Conservation (phyloP, 202 grass and related monocot species). For the Saccharum hybrid region DNA sequence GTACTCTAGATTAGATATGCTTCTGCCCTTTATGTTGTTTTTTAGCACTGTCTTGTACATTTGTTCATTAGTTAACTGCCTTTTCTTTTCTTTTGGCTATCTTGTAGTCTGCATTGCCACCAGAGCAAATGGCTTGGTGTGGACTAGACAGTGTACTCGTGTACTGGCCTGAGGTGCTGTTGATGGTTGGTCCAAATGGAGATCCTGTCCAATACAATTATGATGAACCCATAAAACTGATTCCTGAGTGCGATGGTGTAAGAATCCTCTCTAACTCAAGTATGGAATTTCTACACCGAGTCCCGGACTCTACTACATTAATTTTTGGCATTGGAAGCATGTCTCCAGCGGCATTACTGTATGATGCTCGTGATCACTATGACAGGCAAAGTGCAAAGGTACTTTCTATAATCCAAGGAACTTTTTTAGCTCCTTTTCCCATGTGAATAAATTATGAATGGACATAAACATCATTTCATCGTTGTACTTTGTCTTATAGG, state of each 20-base stretch:
- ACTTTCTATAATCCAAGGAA: slow-evolving; percentile 30
- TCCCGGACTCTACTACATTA: slow-evolving; percentile 84
- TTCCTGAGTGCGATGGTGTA: slow-evolving; percentile 96
- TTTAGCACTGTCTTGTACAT: neutral
- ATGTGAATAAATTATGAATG: neutral
- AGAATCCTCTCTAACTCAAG: slow-evolving; percentile 96
- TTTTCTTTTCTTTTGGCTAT: slow-evolving; percentile 22
- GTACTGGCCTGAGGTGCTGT: slow-evolving; percentile 85
- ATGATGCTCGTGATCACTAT: slow-evolving; percentile 97
- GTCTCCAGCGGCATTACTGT: slow-evolving; percentile 89
- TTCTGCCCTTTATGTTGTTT: neutral
- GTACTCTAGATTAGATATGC: neutral
- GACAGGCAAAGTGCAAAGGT: slow-evolving; percentile 98
- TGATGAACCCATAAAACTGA: slow-evolving; percentile 90
- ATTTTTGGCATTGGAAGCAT: slow-evolving; percentile 97
- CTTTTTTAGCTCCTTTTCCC: slow-evolving; percentile 35
- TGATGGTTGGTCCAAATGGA: slow-evolving; percentile 92
- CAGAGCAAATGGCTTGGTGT: slow-evolving; percentile 97
- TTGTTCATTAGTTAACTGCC: slow-evolving; percentile 17
- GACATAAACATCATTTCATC: slow-evolving; percentile 9
- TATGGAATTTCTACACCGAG: slow-evolving; percentile 96
- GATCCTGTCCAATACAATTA: slow-evolving; percentile 85
- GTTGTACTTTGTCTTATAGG: slow-evolving; percentile 1
- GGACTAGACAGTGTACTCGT: slow-evolving; percentile 92
- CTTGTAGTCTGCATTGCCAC: slow-evolving; percentile 87